Conservation (phyloP, 1,284 basidiomycete species). For the Fomitopsis palustris region DNA sequence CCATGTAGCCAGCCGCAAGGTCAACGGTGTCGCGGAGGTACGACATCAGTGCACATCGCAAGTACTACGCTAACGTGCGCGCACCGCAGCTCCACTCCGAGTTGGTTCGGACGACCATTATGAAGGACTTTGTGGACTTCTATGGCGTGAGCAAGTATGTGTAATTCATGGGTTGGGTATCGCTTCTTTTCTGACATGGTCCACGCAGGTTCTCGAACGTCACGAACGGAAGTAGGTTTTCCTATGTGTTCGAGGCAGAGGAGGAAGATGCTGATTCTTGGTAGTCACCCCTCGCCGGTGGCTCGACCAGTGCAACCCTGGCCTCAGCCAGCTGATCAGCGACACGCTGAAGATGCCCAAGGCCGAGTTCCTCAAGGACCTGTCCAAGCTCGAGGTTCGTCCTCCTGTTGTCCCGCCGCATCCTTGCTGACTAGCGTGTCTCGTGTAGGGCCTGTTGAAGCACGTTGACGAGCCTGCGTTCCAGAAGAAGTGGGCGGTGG, state of each 20-base stretch:
- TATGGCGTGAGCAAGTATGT: conserved; percentile 73
- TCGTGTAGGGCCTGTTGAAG: conserved; percentile 46
- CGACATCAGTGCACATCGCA: background rate
- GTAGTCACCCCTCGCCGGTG: conserved; percentile 81
- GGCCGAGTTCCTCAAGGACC: conserved; percentile 76
- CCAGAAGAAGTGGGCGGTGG: conserved; percentile 73
- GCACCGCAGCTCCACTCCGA: conserved; percentile 62
- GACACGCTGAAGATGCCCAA: conserved; percentile 76
- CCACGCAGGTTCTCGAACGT: conserved; percentile 67
- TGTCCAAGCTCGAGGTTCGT: conserved; percentile 55
- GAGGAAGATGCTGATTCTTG: background rate
- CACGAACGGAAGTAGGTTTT: conserved; percentile 76
- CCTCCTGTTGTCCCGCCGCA: no score
- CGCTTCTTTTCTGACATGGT: background rate
- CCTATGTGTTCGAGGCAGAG: background rate
- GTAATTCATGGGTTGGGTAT: background rate
- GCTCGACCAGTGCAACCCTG: conserved; percentile 92
- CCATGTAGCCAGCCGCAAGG: conserved; percentile 68
- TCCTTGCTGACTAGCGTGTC: background rate
- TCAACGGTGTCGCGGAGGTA: conserved; percentile 92
- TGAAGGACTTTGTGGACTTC: conserved; percentile 90
- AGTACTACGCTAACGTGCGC: background rate
- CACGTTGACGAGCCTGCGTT: conserved; percentile 72
- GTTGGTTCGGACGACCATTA: conserved; percentile 73
- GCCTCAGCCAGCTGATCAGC: conserved; percentile 79